Conservation (phyloP, 352 stramenopile species). For the Phytophthora citrophthora region DNA sequence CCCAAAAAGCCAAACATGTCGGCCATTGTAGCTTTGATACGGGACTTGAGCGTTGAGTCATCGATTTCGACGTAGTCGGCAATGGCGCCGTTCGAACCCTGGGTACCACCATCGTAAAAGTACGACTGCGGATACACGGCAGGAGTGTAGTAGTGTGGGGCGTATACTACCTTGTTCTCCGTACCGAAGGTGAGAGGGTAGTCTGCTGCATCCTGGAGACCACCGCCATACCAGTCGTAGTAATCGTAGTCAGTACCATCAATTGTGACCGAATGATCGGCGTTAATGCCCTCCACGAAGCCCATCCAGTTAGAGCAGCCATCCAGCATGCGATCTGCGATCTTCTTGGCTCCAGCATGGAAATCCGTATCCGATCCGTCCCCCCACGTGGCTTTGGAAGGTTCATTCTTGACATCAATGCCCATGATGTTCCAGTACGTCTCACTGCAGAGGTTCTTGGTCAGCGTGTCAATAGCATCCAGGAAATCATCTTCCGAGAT, state of each 20-base stretch:
- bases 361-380: conserved; percentile 54
- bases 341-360: conserved; percentile 46
- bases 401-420: conserved; percentile 72
- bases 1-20: conserved; percentile 79
- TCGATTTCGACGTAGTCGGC: conserved; percentile 60
- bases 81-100: conserved; percentile 36
- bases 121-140: conserved; percentile 67
- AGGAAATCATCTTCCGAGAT: conserved; percentile 52
- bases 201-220: conserved; percentile 48
- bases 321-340: conserved; percentile 68
- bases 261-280: conserved; percentile 49
- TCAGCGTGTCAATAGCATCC: conserved; percentile 54
- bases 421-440: conserved; percentile 70
- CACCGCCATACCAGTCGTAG: conserved; percentile 74
- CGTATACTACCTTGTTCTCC: conserved; percentile 77
- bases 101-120: conserved; percentile 56
- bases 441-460: conserved; percentile 50
- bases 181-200: conserved; percentile 53
- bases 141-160: conserved; percentile 78
- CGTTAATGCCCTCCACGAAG: conserved; percentile 75
- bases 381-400: conserved; percentile 56
- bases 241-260: conserved; percentile 56
- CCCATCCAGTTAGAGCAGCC: conserved; percentile 71
- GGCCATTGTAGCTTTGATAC: conserved; percentile 60
- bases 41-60: conserved; percentile 47